Conservation (phyloP, 306 rosid species). For the Erythrophleum fordii region DNA sequence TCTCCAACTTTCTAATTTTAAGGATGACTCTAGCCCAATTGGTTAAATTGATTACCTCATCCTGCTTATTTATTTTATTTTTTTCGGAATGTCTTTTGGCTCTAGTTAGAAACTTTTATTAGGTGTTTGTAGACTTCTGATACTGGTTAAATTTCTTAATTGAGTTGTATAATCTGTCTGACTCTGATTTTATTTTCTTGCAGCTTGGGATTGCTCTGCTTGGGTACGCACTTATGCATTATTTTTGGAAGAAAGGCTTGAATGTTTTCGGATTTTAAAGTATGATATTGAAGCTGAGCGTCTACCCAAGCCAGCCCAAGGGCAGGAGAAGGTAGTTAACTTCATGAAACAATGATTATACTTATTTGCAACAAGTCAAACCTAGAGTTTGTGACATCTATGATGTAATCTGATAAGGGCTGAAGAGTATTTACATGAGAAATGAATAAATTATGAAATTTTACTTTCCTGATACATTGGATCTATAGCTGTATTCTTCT, state of each 20-base stretch:
- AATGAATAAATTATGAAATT: not conserved
- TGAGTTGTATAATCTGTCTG: conserved; percentile 13
- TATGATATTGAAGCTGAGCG: conserved; percentile 99
- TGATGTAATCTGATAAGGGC: conserved; percentile 18
- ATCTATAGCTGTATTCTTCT: not conserved
- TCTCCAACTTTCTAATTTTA: conserved; percentile 95
- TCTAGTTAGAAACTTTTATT: conserved; percentile 30
- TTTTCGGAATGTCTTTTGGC: conserved; percentile 9
- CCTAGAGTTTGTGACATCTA: conserved; percentile 10
- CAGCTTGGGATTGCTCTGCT: conserved; percentile 99
- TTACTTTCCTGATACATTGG: not conserved
- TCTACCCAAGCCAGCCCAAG: conserved; percentile 86
- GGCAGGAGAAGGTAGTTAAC: conserved; percentile 79
- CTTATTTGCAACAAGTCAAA: conserved; percentile 7
- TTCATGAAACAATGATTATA: conserved; percentile 9
- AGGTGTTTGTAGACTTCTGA: conserved; percentile 14
- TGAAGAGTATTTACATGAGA: conserved; percentile 2
- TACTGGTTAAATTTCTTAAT: not conserved
- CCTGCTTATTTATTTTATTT: conserved; percentile 26
- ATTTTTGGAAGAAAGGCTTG: conserved; percentile 98
- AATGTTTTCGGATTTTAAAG: conserved; percentile 86
- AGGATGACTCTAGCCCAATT: conserved; percentile 97
- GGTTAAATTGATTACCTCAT: conserved; percentile 56
- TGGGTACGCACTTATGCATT: conserved; percentile 99
- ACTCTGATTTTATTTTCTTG: conserved; percentile 29